These are phyloP conservation scores for Gymnopilus dilepis DNA, from an alignment of 768 basidiomycete genomes.

Conservation along the genomic window DNA sequence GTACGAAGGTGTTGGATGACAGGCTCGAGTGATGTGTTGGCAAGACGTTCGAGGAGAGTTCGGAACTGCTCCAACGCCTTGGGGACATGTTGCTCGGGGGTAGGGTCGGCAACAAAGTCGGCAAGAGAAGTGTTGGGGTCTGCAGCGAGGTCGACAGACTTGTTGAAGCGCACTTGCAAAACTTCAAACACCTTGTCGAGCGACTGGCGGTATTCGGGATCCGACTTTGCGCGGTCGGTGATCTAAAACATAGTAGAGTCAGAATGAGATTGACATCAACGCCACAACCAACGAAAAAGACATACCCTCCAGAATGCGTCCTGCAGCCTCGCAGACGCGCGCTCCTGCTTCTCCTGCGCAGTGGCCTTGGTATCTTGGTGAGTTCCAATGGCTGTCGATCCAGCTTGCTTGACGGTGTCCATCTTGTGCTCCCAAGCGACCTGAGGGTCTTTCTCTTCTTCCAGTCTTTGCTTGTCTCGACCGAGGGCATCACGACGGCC, in stretches of 20 bases:
- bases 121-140: constrained; percentile 53
- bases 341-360: constrained; percentile 51
- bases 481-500: constrained; percentile 66
- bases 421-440: constrained; percentile 69
- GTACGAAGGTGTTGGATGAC: constrained; percentile 47
- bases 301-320: constrained; percentile 59
- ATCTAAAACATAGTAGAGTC: constrained; percentile 43
- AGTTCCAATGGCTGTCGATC: constrained; percentile 60
- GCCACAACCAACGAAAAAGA: background rate
- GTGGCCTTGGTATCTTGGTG: constrained; percentile 48
- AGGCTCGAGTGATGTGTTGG: constrained; percentile 55
- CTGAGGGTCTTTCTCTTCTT: constrained; percentile 58
- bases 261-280: background rate
- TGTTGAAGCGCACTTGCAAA: constrained; percentile 60
- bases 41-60: constrained; percentile 54
- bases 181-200: constrained; percentile 63
- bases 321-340: constrained; percentile 46
- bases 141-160: constrained; percentile 53
- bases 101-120: constrained; percentile 66
- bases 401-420: constrained; percentile 64
- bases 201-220: constrained; percentile 61
- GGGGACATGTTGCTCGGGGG: constrained; percentile 64
- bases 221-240: constrained; percentile 65
- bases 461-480: constrained; percentile 51
- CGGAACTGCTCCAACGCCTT: constrained; percentile 57